Base-by-base conservation (phyloP, 805 yeast species). In the Barnettozyma botsteinii region DNA sequence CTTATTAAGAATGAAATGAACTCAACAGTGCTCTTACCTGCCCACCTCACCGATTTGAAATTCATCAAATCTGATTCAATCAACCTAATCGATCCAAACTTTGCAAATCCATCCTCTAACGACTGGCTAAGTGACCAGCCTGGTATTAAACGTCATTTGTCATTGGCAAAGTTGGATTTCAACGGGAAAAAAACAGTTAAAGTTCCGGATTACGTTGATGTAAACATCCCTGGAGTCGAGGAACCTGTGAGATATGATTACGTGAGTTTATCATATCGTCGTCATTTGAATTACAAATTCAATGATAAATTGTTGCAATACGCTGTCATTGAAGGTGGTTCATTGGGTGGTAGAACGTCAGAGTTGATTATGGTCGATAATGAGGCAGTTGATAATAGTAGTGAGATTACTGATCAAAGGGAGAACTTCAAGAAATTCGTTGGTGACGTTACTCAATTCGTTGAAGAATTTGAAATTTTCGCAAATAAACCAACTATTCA, bases 251-350 rank as follows among this genome's bases (percentile, higher is more conserved):
- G 60, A 23, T 77, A 77, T 52, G 58, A 65, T 35, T 73, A 72
- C 46, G 64, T 72, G 32, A 58, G 62, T 37, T 52, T 69, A 46
- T 48, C 61, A n/a, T 66, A 67, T 52, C 57, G 77, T 33, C 65
- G 71, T 9, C 73, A 71, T 43, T 51, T 73, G 26, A 70, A 68
- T 37, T 63, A 73, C 41, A 45, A 55, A n/a, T 66, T 53, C 38
- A 59, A 59, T 12, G 64, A 60, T 14, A 48, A 50, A 37, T 23
- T 49, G 14, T 56, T 73, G 15, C 77, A 73, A 45, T 63, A 66
- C 38, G 62, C 70, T 31, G 53, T 66, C 14, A 59, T 73, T 14
- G 82, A 78, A 50, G 80, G 81, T n/a, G 83, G 82, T 4, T 56
- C 66, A 7, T 60, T 74, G 33, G 81, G 81, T 11, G 83, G 83